Evolutionary conservation across 2,329 filamentous ascomycete species (phyloP), one percentile per base, ranked within the genome.

Genomic region (Trichoderma lentiforme): DNA sequence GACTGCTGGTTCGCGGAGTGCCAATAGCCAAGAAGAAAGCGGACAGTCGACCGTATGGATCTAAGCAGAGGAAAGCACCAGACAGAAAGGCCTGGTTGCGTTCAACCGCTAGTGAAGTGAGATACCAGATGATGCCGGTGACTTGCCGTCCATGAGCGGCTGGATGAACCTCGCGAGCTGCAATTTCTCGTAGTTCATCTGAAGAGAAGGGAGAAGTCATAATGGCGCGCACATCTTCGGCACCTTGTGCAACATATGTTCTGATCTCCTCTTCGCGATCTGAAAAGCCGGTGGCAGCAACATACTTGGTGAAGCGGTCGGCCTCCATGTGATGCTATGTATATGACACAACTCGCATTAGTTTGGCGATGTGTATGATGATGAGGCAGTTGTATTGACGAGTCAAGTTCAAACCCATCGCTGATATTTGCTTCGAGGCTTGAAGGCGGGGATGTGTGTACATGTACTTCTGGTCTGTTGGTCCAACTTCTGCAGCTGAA

Each of bases 21-120:
- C 62, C 62, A 14, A 65, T 32, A 18, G 28, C 39, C 18, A 51
- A 34, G 15, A 65, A 65, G 39, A 53, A 65, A n/a, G 62, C 62
- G 24, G 62, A 65, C 11, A 65, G 62, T 6, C 39, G 39, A 4
- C 62, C 39, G 3, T 24, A 15, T 15, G 39, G 39, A 4, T 65
- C 62, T 32, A 65, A n/a, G n/a, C 62, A 65, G 39, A 65, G 62
- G 2, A 65, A 65, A 24, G 62, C 62, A 11, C 62, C 62, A 1
- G 62, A 65, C 6, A 24, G 62, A 32, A 65, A 65, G 7, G 26
- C 12, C 28, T 65, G 62, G 11, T 32, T 30, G 18, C 62, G 39
- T 34, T 53, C 62, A 18, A 51, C 39, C 9, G 62, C 62, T 6
- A 65, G n/a, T 7, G n/a, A 30, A 15, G 39, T 65, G 39, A 65